A percentile compares a stretch with the other conserved stretches of the same genome.
Conservation (phyloP, 768 basidiomycete genomes). For the Termitomyces sp. region DNA sequence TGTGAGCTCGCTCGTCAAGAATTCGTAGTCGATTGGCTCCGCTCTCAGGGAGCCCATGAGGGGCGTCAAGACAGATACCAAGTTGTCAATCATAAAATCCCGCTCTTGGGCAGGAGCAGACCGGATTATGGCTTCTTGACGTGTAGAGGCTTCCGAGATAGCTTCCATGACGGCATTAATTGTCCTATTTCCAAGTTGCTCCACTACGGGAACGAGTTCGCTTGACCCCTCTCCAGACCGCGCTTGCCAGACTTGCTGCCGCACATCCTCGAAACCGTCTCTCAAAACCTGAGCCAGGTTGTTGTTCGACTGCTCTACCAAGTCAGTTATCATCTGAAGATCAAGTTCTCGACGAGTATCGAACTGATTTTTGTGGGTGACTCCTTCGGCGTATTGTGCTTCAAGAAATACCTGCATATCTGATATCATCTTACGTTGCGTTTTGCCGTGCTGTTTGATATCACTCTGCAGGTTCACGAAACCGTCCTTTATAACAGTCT, state of each 20-base stretch:
- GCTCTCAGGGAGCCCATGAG: conserved; percentile 54
- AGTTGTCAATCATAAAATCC: conserved; percentile 55
- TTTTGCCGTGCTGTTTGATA: conserved; percentile 21
- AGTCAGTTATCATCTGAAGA: conserved; percentile 67
- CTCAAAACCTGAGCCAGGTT: conserved; percentile 55
- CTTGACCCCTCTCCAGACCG: conserved; percentile 17
- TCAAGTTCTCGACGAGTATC: conserved; percentile 77
- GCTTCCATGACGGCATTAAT: conserved; percentile 56
- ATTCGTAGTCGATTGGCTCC: conserved; percentile 75
- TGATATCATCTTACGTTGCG: conserved; percentile 53
- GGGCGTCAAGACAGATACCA: conserved; percentile 55
- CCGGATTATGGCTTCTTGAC: conserved; percentile 47
- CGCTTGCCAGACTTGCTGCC: conserved; percentile 35
- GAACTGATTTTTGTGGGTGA: conserved; percentile 50
- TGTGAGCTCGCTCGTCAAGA: conserved; percentile 65
- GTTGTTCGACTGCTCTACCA: conserved; percentile 62
- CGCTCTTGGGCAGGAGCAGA: conserved; percentile 48
- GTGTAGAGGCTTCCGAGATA: conserved; percentile 50
- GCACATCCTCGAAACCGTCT: conserved; percentile 50
- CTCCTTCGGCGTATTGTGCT: conserved; percentile 60
- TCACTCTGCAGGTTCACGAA: conserved; percentile 46
- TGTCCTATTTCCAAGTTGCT: conserved; percentile 53
- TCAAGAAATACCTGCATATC: conserved; percentile 69
- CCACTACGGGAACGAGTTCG: conserved; percentile 43
- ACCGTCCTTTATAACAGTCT: conserved; percentile 65